Base-by-base conservation (phyloP, 2,329 filamentous ascomycete species). In the Furcasterigmium sp. region DNA sequence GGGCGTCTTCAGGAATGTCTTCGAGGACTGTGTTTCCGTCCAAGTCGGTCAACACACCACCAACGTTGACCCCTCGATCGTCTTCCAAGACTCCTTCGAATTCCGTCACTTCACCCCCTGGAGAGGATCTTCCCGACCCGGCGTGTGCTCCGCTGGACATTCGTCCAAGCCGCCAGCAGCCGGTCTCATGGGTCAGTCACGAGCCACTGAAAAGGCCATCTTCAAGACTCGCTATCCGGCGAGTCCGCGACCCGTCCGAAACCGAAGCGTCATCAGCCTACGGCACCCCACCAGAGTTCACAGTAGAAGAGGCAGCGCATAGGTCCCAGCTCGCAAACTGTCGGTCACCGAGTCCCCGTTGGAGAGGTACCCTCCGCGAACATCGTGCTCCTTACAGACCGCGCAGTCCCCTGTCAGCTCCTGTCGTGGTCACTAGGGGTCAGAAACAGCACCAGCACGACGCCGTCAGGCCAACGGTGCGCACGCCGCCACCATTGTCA, bases 151-250 rank as follows among this genome's bases (percentile, higher is more conserved):
- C 39, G 4, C 21, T 23, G 7, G 17, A 17, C 5, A 14, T 32
- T 5, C 38, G 29, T 18, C 28, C 29, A 3, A 44, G 41, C 20
- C 39, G 40, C 4, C 39, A 41, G 11, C 42, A 47, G 8, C 43
- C 56, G 8, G 47, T 51, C 6, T 60, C 61, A 0, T 60, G 58
- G 42, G 54, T 70, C 17, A 60, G 55, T 34, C 56, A 64, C 37
- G 65, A 72, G 46, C 63, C 67, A 7, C 52, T 70, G 28, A 61
- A 61, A 29, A 58, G 64, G 0, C 67, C 67, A 1, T 67, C 64
- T 2, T 66, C 64, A 5, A 56, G 58, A 14, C 46, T 63, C n/a
- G 47, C 48, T n/a, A 14, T 40, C 19, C 38, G 28, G 36, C 42
- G 34, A 20, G 20, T 38, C 48, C 41, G 43, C 17, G 51, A 50